Percentiles rank a stretch among this genome's conserved stretches.
phyloP scores from a whole-genome alignment of 345 rosid species.

The Eutrema heterophyllum region DNA sequence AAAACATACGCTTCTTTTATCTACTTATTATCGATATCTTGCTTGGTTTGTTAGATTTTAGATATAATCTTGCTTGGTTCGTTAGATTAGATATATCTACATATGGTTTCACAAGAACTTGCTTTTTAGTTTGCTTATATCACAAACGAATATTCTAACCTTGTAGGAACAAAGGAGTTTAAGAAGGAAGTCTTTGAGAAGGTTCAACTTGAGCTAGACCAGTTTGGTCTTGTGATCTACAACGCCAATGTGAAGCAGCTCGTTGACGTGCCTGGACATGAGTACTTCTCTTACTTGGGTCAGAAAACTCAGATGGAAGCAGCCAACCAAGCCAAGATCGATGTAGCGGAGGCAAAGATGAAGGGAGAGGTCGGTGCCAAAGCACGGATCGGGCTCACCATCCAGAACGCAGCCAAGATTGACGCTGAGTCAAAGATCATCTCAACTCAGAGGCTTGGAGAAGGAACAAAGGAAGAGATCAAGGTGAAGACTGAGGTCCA shows the following conservation, averaged over 20 bases:
- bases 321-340: constrained; percentile 70
- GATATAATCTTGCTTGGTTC: neutral
- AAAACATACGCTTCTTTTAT: neutral
- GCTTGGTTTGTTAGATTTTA: neutral
- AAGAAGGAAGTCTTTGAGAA: constrained; percentile 72
- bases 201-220: constrained; percentile 71
- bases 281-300: constrained; percentile 80
- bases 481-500: constrained; percentile 54
- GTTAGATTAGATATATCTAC: neutral
- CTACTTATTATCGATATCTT: neutral
- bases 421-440: constrained; percentile 71
- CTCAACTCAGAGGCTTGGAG: constrained; percentile 52
- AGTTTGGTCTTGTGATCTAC: constrained; percentile 65
- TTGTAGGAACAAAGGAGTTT: constrained; percentile 54
- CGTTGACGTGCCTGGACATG: constrained; percentile 78
- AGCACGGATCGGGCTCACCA: constrained; percentile 49
- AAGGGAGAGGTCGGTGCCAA: constrained; percentile 77
- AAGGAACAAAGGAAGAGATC: constrained; percentile 71
- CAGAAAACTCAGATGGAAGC: constrained; percentile 91
- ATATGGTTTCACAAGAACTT: neutral
- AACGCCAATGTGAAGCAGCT: constrained; percentile 83
- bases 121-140: neutral
- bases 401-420: constrained; percentile 74
- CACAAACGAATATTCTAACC: neutral
- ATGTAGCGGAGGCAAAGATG: constrained; percentile 75